Percentiles rank a stretch among this genome's conserved stretches.
Conservation (phyloP, 140 eudicot genomes). For the Erigeron philadelphicus region DNA sequence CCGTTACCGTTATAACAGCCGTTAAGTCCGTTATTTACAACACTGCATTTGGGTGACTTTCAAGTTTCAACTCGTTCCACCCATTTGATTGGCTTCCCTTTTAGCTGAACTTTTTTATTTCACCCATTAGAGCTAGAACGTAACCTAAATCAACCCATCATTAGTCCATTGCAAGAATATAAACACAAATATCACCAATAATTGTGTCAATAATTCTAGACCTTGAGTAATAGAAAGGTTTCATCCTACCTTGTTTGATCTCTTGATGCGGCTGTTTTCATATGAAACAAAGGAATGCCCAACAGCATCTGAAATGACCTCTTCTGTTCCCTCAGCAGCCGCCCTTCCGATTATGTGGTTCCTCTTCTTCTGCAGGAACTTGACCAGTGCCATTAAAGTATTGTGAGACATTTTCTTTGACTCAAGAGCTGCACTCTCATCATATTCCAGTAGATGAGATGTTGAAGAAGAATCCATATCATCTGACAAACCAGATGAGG, state of each 20-base stretch:
- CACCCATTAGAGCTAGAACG: no score
- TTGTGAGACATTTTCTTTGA: constrained; percentile 93
- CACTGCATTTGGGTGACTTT: no score
- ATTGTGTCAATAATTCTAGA: not conserved
- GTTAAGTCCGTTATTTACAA: no score
- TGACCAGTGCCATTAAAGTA: constrained; percentile 90
- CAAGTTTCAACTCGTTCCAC: no score
- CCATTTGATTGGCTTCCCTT: no score
- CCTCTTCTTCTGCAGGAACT: constrained; percentile 84
- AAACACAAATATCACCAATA: no score
- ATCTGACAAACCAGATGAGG: constrained; percentile 78
- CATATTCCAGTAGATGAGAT: constrained; percentile 50
- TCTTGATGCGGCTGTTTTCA: constrained; percentile 51
- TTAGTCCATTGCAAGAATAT: no score
- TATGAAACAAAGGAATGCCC: constrained; percentile 60
- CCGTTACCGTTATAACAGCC: no score
- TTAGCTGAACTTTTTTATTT: no score
- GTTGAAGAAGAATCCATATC: constrained; percentile 66
- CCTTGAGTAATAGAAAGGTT: not conserved
- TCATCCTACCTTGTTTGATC: constrained; percentile 57
- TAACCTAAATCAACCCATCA: no score
- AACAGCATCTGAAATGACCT: constrained; percentile 86
- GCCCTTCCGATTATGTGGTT: constrained; percentile 74
- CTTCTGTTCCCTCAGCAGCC: constrained; percentile 93
- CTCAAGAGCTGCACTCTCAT: constrained; percentile 64